Percentiles rank a stretch among this genome's conserved stretches.
Evolutionary conservation across 2,329 filamentous ascomycete species (phyloP).

Genomic region (Penicillium glabrum): DNA sequence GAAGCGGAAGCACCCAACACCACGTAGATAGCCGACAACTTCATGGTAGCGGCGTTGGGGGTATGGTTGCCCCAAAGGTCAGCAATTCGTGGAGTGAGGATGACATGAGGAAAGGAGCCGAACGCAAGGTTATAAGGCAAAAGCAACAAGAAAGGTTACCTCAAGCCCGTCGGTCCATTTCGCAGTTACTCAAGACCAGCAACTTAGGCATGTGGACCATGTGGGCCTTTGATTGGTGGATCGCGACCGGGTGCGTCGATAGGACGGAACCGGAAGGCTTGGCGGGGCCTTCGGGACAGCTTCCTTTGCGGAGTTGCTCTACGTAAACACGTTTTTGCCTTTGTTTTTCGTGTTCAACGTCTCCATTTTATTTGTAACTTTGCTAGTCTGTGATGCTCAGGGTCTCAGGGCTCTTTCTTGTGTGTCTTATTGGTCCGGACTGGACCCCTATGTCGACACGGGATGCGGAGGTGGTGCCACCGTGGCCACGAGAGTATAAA

Average conservation of each 20-base stretch:
- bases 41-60: slow-evolving; percentile 8
- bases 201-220: not conserved
- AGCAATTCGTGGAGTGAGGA: not conserved
- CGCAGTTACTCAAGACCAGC: not conserved
- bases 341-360: too few species aligned
- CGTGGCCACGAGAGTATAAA: slow-evolving; percentile 1
- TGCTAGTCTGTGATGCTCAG: not conserved
- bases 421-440: not conserved
- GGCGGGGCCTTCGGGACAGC: not conserved
- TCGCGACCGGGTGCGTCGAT: not conserved
- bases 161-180: not conserved
- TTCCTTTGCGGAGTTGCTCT: not conserved
- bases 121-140: not conserved
- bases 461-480: not conserved
- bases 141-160: not conserved
- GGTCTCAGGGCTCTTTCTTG: not conserved
- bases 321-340: too few species aligned
- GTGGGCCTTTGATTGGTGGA: not conserved
- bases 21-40: not conserved
- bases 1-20: slow-evolving; percentile 4
- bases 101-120: not conserved
- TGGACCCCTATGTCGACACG: not conserved
- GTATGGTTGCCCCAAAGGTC: not conserved
- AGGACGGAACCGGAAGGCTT: not conserved
- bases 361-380: not conserved